These are phyloP conservation scores for Dendrobium huoshanense DNA, from an alignment of 106 monocot species.

Conservation along the genomic window DNA sequence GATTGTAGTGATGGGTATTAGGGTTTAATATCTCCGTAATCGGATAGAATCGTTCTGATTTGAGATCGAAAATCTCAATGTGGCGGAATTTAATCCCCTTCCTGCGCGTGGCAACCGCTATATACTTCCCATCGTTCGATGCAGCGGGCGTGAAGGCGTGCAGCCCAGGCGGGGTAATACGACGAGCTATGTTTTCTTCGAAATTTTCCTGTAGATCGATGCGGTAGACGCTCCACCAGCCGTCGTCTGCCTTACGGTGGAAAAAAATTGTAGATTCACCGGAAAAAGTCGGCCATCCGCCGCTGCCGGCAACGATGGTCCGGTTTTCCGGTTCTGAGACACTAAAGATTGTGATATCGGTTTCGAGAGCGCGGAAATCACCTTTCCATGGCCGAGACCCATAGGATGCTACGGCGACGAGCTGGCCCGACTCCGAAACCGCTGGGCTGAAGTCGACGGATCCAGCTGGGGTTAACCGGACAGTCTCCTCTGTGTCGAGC, in stretches of 20 bases:
- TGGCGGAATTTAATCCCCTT: constrained; percentile 42
- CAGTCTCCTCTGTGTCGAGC: constrained; percentile 14
- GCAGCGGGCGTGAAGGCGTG: constrained; percentile 85
- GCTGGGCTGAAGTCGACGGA: constrained; percentile 74
- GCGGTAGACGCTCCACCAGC: constrained; percentile 89
- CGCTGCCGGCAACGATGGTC: constrained; percentile 20
- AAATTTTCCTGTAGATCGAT: constrained; percentile 24
- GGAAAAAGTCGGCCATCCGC: constrained; percentile 79
- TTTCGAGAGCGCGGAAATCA: constrained; percentile 62
- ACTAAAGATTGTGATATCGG: constrained; percentile 65
- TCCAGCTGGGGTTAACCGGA: constrained; percentile 51
- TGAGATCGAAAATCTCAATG: constrained; percentile 79
- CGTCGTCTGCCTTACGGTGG: constrained; percentile 65
- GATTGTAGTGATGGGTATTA: constrained; percentile 78
- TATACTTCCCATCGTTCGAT: constrained; percentile 29
- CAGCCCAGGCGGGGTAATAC: constrained; percentile 75
- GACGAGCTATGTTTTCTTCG: not conserved
- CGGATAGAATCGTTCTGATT: constrained; percentile 33
- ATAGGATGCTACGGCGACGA: constrained; percentile 70
- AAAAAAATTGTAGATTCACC: constrained; percentile 67
- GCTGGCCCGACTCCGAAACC: constrained; percentile 56
- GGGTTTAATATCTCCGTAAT: constrained; percentile 60
- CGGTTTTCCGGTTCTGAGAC: constrained; percentile 32
- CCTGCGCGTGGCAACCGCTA: constrained; percentile 77
- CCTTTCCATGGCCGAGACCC: constrained; percentile 52